Percentiles rank a stretch among this genome's conserved stretches.
phyloP scores from a whole-genome alignment of 2,329 filamentous ascomycete genomes.

The Colletotrichum sansevieriae region DNA sequence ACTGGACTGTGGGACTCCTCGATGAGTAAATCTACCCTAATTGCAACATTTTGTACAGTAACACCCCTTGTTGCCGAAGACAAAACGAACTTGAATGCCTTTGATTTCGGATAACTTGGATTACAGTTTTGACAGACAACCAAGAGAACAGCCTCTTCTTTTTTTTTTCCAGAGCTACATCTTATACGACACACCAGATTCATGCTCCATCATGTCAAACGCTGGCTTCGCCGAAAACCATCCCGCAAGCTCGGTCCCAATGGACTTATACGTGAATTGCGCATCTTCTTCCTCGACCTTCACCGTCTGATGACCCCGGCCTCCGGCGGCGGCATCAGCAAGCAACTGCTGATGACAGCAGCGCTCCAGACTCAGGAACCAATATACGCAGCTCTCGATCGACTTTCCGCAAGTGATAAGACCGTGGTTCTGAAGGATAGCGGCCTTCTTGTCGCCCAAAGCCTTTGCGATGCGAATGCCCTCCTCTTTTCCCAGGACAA shows the following conservation, averaged over 20 bases:
- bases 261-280: constrained; percentile 73
- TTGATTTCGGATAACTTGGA: not conserved
- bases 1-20: constrained; percentile 78
- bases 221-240: constrained; percentile 80
- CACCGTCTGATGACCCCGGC: constrained; percentile 72
- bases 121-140: not conserved
- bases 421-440: constrained; percentile 68
- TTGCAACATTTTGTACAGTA: constrained; percentile 30
- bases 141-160: not conserved
- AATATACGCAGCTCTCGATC: constrained; percentile 66
- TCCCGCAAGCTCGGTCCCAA: constrained; percentile 72
- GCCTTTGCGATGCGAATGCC: constrained; percentile 61
- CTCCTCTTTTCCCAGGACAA: constrained; percentile 66
- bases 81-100: too few species aligned
- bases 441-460: constrained; percentile 64
- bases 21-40: constrained; percentile 56
- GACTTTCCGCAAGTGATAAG: constrained; percentile 63
- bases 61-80: constrained; percentile 5
- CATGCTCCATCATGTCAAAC: constrained; percentile 68
- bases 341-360: constrained; percentile 63
- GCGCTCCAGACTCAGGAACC: constrained; percentile 66
- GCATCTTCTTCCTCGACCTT: constrained; percentile 79
- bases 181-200: constrained; percentile 32
- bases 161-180: not conserved
- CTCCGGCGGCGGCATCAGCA: constrained; percentile 71